Percentiles rank a stretch among this genome's conserved stretches.
phyloP scores from a whole-genome alignment of 228 moss, liverwort and hornwort genomes.

The Sphagnum magellanicum region DNA sequence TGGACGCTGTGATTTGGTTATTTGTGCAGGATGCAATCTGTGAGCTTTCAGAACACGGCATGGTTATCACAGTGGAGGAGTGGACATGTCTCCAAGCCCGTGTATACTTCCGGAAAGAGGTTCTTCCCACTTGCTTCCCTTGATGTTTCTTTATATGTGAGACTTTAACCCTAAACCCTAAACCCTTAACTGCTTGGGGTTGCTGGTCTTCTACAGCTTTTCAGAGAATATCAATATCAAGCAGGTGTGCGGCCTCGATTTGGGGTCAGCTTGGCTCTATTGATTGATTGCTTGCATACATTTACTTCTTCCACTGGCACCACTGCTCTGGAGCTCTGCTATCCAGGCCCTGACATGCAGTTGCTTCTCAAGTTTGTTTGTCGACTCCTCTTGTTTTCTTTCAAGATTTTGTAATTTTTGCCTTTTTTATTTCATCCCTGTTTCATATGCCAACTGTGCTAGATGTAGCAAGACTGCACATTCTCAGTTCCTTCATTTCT shows the following conservation, averaged over 20 bases:
- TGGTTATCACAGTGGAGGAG: constrained; percentile 95
- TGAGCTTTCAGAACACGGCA: constrained; percentile 92
- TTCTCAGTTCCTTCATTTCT: too few species aligned
- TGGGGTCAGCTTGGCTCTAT: constrained; percentile 87
- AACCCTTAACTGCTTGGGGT: neutral
- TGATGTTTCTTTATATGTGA: neutral
- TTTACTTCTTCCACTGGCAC: constrained; percentile 90
- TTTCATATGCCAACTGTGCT: too few species aligned
- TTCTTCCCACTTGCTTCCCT: constrained; percentile 4
- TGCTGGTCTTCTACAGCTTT: constrained; percentile 43
- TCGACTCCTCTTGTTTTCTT: neutral
- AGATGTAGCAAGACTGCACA: too few species aligned
- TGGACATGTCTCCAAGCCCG: constrained; percentile 94
- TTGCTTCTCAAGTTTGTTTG: constrained; percentile 73
- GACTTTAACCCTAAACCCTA: neutral
- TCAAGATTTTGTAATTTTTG: neutral
- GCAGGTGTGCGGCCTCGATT: constrained; percentile 78
- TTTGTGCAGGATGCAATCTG: constrained; percentile 77
- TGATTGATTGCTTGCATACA: constrained; percentile 87
- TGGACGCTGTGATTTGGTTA: too few species aligned
- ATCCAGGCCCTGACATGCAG: constrained; percentile 96
- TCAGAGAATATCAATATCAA: constrained; percentile 75
- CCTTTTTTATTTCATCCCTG: too few species aligned
- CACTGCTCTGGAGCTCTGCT: constrained; percentile 79
- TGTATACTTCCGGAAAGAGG: constrained; percentile 97